Base-by-base conservation (phyloP, 1,284 basidiomycete genomes). In the Sporisorium iseilematis-ciliati region DNA sequence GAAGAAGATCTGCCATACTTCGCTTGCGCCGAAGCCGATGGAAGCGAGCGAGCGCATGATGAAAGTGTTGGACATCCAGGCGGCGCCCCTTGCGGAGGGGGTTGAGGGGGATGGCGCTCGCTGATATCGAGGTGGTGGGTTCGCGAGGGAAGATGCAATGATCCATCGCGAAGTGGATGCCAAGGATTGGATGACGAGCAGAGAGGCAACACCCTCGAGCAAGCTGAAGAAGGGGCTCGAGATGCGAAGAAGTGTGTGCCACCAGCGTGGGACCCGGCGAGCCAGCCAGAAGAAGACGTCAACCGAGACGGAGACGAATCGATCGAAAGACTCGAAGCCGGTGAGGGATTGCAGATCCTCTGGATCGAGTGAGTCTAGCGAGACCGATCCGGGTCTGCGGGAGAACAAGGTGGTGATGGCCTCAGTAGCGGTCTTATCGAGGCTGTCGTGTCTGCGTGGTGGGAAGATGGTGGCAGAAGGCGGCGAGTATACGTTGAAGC, bases 121-220 rank as follows among this genome's bases (percentile, higher is more conserved):
- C 59, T n/a, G 92, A 92, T 73, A 90, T 88, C 3, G 94, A 88
- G n/a, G 89, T 87, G 62, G 87, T 87, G 78, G 97, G 88, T 64
- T 94, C 89, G 61, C 88, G 90, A 86, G 90, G 89, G 62, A 97
- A 88, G 66, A 96, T 16, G 79, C 80, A 35, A 79, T 80, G 69
- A 84, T 75, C 74, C 77, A 82, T 35, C 81, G 56, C 0, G 79
- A 80, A 14, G 78, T 74, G n/a, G 69, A 79, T n/a, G 78, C 72
- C 11, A 81, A 54, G 4, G 78, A 75, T 57, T 84, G 83, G 31
- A 84, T 83, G 50, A 84, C 82, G 33, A 84, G 67, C 29, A 84
- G 69, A 3, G 82, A 82, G 7, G 83, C 76, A 11, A 84, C 65
- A n/a, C 82, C 83, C 48, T 84, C 83, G 42, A 84, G 75, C n/a